Conservation (phyloP, 345 rosid genomes). For the Hibiscus tridactylites region DNA sequence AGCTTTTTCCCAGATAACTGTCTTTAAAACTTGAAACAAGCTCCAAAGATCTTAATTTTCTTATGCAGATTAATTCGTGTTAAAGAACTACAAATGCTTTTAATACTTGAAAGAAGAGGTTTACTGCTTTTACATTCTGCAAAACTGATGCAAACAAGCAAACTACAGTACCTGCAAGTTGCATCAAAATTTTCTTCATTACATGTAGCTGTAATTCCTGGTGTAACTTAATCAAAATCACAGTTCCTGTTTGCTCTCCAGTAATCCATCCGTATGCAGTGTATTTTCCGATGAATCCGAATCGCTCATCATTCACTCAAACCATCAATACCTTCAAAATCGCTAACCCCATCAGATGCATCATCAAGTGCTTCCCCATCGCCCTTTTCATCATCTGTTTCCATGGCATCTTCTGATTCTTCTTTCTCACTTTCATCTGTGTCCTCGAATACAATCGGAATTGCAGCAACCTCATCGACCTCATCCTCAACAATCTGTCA, state of each 20-base stretch:
- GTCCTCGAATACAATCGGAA: slow-evolving; percentile 62
- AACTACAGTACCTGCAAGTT: background rate
- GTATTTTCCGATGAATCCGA: background rate
- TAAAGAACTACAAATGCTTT: too few relatives aligned
- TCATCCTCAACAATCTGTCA: slow-evolving; percentile 48
- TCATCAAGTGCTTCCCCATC: slow-evolving; percentile 16
- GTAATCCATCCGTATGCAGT: too few relatives aligned
- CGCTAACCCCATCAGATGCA: slow-evolving; percentile 19
- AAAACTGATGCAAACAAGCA: background rate
- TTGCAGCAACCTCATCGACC: slow-evolving; percentile 32
- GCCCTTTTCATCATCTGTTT: slow-evolving; percentile 13
- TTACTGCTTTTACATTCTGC: too few relatives aligned
- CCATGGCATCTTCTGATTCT: slow-evolving; percentile 56
- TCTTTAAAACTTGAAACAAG: too few relatives aligned
- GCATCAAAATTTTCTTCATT: background rate
- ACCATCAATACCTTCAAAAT: slow-evolving; percentile 41
- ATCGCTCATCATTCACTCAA: slow-evolving; percentile 37
- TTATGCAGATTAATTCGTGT: too few relatives aligned
- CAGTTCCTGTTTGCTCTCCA: background rate
- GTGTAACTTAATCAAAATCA: background rate
- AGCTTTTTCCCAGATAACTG: too few relatives aligned
- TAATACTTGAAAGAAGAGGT: too few relatives aligned
- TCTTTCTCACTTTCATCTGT: slow-evolving; percentile 68
- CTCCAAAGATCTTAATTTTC: too few relatives aligned
- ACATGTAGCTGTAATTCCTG: background rate